Evolutionary conservation across 2,329 filamentous ascomycete species (phyloP).

Genomic region (Nothophoma quercina): DNA sequence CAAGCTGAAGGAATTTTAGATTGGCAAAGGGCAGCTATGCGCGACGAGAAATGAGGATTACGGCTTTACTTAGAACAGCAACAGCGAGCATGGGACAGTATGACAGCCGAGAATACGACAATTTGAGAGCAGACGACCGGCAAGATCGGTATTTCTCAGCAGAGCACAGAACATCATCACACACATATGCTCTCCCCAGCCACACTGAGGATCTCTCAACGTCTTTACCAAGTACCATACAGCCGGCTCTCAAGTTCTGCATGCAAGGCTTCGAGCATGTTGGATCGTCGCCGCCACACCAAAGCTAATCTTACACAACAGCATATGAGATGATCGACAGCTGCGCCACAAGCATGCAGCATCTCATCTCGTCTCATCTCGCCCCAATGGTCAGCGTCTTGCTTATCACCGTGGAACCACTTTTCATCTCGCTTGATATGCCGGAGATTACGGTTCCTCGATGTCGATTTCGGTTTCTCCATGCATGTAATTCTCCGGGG

Average conservation of each 20-base stretch:
- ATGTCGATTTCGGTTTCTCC: neutral
- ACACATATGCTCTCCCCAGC: neutral
- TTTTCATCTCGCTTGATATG: neutral
- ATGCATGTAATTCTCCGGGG: neutral
- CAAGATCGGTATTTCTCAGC: too few relatives aligned
- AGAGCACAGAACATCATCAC: neutral
- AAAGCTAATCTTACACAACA: neutral
- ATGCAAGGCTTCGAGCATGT: neutral
- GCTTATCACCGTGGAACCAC: neutral
- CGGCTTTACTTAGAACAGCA: neutral
- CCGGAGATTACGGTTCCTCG: neutral
- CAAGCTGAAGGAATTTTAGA: conserved; percentile 58
- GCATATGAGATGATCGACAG: neutral
- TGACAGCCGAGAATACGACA: too few relatives aligned
- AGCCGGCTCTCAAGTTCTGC: neutral
- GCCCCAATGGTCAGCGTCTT: neutral
- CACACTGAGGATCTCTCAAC: neutral
- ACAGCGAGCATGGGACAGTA: neutral
- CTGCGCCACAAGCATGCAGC: neutral
- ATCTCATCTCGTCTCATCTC: neutral
- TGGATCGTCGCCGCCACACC: neutral
- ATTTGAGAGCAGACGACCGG: too few relatives aligned
- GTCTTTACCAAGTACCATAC: neutral
- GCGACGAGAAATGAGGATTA: neutral
- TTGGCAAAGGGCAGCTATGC: neutral